These are phyloP conservation scores for Candida oleophila DNA, from an alignment of 805 yeast genomes.

Conservation along the genomic window DNA sequence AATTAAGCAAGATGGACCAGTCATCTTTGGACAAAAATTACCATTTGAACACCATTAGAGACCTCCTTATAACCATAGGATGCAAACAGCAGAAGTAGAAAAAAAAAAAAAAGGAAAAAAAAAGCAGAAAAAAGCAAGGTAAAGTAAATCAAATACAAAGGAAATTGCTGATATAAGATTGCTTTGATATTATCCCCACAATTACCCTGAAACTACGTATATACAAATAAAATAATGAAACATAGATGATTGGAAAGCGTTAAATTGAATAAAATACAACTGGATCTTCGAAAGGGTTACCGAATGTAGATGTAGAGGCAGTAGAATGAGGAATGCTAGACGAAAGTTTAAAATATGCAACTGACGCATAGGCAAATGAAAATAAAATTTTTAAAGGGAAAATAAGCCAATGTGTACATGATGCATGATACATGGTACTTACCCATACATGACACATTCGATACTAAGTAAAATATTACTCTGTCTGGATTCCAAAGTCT, in stretches of 20 bases:
- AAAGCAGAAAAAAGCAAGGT: neutral
- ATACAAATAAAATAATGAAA: neutral
- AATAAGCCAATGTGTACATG: no score
- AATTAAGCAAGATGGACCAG: conserved; percentile 68
- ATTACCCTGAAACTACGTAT: neutral
- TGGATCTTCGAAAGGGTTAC: neutral
- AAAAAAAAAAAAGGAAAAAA: no score
- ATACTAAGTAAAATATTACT: no score
- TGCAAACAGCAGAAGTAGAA: neutral
- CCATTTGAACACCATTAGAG: conserved; percentile 38
- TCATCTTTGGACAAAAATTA: conserved; percentile 49
- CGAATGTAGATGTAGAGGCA: no score
- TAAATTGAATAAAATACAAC: neutral
- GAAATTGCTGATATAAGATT: no score
- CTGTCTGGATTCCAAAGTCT: neutral
- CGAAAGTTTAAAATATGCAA: no score
- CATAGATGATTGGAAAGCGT: neutral
- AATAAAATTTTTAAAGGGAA: no score
- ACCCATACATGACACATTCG: no score
- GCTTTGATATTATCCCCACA: no score
- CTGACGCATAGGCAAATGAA: no score
- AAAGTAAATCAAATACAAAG: neutral
- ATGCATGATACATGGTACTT: no score
- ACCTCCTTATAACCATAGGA: neutral
- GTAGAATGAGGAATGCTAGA: no score